Conservation (phyloP, 2,329 filamentous ascomycete species). For the Neobulgaria alba region DNA sequence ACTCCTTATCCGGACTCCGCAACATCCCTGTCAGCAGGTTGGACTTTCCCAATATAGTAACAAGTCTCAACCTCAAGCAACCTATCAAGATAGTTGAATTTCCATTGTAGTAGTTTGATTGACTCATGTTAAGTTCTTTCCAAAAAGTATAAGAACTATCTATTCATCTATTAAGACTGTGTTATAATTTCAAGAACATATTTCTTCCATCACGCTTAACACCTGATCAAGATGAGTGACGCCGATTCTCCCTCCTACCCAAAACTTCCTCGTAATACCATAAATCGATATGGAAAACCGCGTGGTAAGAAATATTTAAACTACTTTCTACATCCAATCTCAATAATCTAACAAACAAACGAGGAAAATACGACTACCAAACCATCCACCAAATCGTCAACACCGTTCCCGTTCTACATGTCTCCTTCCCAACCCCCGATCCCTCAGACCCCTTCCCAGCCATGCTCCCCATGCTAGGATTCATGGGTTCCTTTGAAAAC, state of each 20-base stretch:
- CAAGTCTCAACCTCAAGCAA: too few relatives aligned
- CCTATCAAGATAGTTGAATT: too few relatives aligned
- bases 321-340: neutral
- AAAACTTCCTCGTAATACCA: conserved; percentile 19
- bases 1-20: too few relatives aligned
- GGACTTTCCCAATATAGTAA: too few relatives aligned
- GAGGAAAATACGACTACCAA: conserved; percentile 62
- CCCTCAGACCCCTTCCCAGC: conserved; percentile 36
- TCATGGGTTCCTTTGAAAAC: conserved; percentile 62
- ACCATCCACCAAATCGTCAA: conserved; percentile 73
- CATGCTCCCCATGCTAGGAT: conserved; percentile 72
- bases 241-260: conserved; percentile 13
- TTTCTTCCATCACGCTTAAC: too few relatives aligned
- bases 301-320: conserved; percentile 11
- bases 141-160: too few relatives aligned
- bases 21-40: too few relatives aligned
- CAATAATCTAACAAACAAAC: conserved; percentile 8
- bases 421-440: conserved; percentile 61
- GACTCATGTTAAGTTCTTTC: too few relatives aligned
- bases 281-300: conserved; percentile 20
- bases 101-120: too few relatives aligned
- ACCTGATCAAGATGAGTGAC: conserved; percentile 10
- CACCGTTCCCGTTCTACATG: conserved; percentile 63
- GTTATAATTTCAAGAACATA: too few relatives aligned
- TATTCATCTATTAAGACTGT: too few relatives aligned